Percentiles rank a stretch among this genome's conserved stretches.
Evolutionary conservation across 805 yeast genomes (phyloP).

Genomic region (Metschnikowia picachoensis): DNA sequence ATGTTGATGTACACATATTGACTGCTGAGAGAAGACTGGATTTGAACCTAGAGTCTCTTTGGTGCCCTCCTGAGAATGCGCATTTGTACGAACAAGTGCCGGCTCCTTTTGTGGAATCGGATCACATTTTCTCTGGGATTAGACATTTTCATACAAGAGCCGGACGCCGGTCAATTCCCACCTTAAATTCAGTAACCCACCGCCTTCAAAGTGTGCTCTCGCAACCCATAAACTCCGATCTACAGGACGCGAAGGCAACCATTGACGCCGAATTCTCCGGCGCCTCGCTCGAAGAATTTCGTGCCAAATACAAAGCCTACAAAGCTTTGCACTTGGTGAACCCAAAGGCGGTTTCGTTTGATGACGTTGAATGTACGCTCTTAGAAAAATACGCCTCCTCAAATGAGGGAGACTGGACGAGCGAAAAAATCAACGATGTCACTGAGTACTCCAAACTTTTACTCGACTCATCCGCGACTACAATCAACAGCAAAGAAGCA

Average conservation of each 20-base stretch:
- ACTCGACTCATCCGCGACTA: constrained; percentile 30
- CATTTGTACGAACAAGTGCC: constrained; percentile 21
- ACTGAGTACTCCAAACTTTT: constrained; percentile 30
- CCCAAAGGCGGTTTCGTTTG: constrained; percentile 25
- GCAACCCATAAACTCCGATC: background rate
- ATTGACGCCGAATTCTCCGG: constrained; percentile 5
- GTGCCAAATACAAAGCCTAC: constrained; percentile 22
- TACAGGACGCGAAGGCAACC: no score
- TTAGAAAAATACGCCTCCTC: constrained; percentile 28
- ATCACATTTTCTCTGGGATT: constrained; percentile 24
- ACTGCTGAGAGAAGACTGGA: constrained; percentile 65
- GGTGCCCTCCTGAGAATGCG: constrained; percentile 46
- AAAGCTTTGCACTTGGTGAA: constrained; percentile 24
- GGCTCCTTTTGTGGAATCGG: constrained; percentile 14
- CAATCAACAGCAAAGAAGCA: constrained; percentile 6
- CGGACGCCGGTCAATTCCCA: background rate
- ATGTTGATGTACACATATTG: constrained; percentile 66
- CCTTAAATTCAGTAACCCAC: background rate
- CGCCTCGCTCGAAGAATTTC: constrained; percentile 16
- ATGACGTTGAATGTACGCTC: constrained; percentile 22
- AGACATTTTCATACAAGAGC: constrained; percentile 37
- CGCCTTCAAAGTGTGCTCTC: constrained; percentile 4
- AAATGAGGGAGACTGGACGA: constrained; percentile 9
- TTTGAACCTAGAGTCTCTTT: constrained; percentile 68
- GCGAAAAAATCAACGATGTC: constrained; percentile 26